Evolutionary conservation across 768 basidiomycete genomes (phyloP).

Genomic region (Pulveroboletus ravenelii): DNA sequence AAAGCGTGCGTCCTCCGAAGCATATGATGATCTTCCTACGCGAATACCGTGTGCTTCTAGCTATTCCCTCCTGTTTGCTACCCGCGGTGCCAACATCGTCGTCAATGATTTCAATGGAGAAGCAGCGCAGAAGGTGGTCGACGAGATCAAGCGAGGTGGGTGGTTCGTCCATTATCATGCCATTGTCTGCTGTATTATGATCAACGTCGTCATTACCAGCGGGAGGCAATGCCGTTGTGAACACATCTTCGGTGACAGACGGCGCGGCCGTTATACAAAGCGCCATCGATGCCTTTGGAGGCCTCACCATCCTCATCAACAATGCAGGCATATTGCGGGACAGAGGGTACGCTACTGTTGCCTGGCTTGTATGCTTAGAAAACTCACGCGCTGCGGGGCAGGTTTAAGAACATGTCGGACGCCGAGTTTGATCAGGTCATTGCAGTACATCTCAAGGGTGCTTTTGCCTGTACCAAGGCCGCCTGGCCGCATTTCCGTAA

Average conservation of each 20-base stretch:
- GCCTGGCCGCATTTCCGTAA: slow-evolving; percentile 95
- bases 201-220: slow-evolving; percentile 39
- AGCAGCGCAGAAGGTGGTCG: slow-evolving; percentile 88
- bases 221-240: slow-evolving; percentile 84
- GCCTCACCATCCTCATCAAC: slow-evolving; percentile 85
- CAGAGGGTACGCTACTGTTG: slow-evolving; percentile 50
- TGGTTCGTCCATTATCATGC: not conserved
- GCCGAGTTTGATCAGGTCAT: slow-evolving; percentile 88
- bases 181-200: not conserved
- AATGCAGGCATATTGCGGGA: slow-evolving; percentile 91
- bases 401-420: slow-evolving; percentile 97
- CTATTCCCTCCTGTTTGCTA: slow-evolving; percentile 89
- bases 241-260: slow-evolving; percentile 82
- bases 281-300: slow-evolving; percentile 81
- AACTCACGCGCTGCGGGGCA: slow-evolving; percentile 24
- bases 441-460: slow-evolving; percentile 90
- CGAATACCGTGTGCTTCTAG: slow-evolving; percentile 35
- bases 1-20: slow-evolving; percentile 58
- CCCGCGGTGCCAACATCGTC: slow-evolving; percentile 88
- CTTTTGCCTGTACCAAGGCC: slow-evolving; percentile 89
- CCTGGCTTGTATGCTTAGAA: not conserved
- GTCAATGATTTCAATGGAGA: slow-evolving; percentile 90
- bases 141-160: slow-evolving; percentile 78
- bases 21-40: not conserved
- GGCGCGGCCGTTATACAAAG: slow-evolving; percentile 82